These are phyloP conservation scores for Paraphoma sp. DNA, from an alignment of 2,329 filamentous ascomycete species.

Conservation along the genomic window DNA sequence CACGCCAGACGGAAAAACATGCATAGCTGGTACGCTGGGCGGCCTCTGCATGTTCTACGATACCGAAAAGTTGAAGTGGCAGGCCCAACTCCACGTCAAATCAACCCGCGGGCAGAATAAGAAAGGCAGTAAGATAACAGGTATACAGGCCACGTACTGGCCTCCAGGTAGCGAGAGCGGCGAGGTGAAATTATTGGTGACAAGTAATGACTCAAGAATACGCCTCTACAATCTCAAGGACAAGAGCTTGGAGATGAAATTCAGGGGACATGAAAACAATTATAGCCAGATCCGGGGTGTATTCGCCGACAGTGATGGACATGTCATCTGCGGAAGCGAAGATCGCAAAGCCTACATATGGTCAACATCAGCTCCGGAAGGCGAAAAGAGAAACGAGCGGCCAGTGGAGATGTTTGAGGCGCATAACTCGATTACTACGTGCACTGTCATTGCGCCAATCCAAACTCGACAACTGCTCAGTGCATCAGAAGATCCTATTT, in stretches of 20 bases:
- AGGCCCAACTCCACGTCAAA: slow-evolving; percentile 89
- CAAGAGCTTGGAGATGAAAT: slow-evolving; percentile 85
- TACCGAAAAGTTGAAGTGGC: slow-evolving; percentile 84
- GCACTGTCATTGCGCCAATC: slow-evolving; percentile 83
- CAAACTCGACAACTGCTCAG: slow-evolving; percentile 79
- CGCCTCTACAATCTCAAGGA: slow-evolving; percentile 88
- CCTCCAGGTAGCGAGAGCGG: slow-evolving; percentile 64
- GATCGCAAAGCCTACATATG: slow-evolving; percentile 91
- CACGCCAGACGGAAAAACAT: slow-evolving; percentile 86
- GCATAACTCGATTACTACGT: slow-evolving; percentile 85
- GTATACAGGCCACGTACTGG: slow-evolving; percentile 76
- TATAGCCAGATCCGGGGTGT: slow-evolving; percentile 89
- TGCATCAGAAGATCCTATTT: slow-evolving; percentile 88
- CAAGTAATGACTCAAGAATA: slow-evolving; percentile 92
- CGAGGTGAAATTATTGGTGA: slow-evolving; percentile 84
- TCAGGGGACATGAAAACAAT: slow-evolving; percentile 88
- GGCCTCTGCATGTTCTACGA: slow-evolving; percentile 91
- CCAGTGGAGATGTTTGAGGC: slow-evolving; percentile 91
- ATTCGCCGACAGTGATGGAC: slow-evolving; percentile 85
- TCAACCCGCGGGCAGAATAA: slow-evolving; percentile 91
- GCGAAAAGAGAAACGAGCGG: slow-evolving; percentile 76
- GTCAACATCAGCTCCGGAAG: slow-evolving; percentile 68
- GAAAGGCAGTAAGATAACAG: slow-evolving; percentile 96
- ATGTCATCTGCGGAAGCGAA: slow-evolving; percentile 92
- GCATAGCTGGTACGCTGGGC: slow-evolving; percentile 85